Percentiles rank a stretch among this genome's conserved stretches.
These are phyloP conservation scores for Aphelidium insulamus DNA, from an alignment of 371 early-diverging fungal species.

Conservation along the genomic window DNA sequence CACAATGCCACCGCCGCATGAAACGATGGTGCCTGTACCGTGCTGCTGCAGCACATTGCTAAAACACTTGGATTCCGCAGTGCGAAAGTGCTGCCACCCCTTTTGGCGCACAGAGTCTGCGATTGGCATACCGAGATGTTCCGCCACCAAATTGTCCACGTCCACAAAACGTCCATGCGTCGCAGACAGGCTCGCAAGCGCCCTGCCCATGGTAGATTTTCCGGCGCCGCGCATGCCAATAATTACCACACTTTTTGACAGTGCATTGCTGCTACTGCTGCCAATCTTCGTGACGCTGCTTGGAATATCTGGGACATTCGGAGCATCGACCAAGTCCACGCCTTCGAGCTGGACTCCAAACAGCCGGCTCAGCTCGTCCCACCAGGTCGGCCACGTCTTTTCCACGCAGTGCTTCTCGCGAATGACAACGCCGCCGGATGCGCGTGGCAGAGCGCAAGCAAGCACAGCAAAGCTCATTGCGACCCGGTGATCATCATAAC, in stretches of 20 bases:
- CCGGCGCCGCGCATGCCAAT: slow-evolving; percentile 96
- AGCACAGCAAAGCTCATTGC: slow-evolving; percentile 89
- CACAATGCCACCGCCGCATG: slow-evolving; percentile 90
- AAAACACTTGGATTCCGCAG: slow-evolving; percentile 37
- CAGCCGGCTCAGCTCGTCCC: slow-evolving; percentile 65
- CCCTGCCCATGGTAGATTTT: slow-evolving; percentile 76
- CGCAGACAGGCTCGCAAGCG: too few relatives aligned
- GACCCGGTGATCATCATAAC: slow-evolving; percentile 92
- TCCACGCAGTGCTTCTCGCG: slow-evolving; percentile 87
- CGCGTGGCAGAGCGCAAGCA: slow-evolving; percentile 46
- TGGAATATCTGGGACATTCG: too few relatives aligned
- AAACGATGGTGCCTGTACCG: slow-evolving; percentile 39
- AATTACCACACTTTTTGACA: slow-evolving; percentile 46
- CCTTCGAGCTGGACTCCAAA: slow-evolving; percentile 51
- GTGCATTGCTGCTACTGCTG: neutral
- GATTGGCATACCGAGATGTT: slow-evolving; percentile 35
- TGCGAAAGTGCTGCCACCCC: slow-evolving; percentile 82
- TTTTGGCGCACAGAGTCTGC: slow-evolving; percentile 45
- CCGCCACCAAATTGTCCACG: slow-evolving; percentile 64
- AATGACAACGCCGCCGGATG: slow-evolving; percentile 47
- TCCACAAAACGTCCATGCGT: slow-evolving; percentile 55
- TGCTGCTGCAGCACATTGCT: slow-evolving; percentile 23
- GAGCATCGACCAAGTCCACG: slow-evolving; percentile 30
- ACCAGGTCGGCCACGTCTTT: slow-evolving; percentile 96
- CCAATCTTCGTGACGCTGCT: too few relatives aligned